These are phyloP conservation scores for Termitomyces sp. DNA, from an alignment of 768 basidiomycete species.

Conservation along the genomic window DNA sequence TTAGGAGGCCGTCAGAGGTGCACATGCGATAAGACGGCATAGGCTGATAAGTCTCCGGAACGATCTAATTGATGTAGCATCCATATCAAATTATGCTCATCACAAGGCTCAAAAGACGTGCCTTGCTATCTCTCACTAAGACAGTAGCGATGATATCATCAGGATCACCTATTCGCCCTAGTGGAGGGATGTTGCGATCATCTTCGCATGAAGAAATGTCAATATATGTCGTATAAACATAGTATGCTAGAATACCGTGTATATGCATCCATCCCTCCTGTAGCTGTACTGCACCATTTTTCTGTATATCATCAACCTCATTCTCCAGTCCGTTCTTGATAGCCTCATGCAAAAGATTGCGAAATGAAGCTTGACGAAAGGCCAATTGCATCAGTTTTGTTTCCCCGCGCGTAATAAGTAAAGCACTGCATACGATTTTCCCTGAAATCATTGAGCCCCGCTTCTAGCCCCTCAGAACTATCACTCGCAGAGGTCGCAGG, in stretches of 20 bases:
- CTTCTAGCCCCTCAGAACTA: conserved; percentile 22
- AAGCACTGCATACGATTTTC: conserved; percentile 54
- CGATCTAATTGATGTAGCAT: conserved; percentile 36
- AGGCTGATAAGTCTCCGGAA: conserved; percentile 67
- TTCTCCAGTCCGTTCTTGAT: conserved; percentile 49
- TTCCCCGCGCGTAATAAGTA: not conserved
- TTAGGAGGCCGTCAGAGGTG: conserved; percentile 65
- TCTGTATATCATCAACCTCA: conserved; percentile 60
- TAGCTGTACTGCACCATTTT: conserved; percentile 56
- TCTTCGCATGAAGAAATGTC: conserved; percentile 35
- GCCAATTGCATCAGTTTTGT: not conserved
- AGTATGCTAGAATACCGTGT: conserved; percentile 33
- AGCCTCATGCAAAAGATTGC: conserved; percentile 53
- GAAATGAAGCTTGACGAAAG: conserved; percentile 45
- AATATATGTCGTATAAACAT: not conserved
- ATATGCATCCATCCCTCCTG: conserved; percentile 87
- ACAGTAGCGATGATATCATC: conserved; percentile 82
- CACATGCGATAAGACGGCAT: conserved; percentile 84
- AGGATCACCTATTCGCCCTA: conserved; percentile 73
- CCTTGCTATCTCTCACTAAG: conserved; percentile 64
- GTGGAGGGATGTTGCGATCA: conserved; percentile 64
- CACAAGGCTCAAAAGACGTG: conserved; percentile 18
- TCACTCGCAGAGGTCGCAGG: conserved; percentile 37
- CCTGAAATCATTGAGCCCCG: conserved; percentile 63
- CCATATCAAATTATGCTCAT: not conserved